Percentiles rank a stretch among this genome's conserved stretches.
Evolutionary conservation across 2,329 filamentous ascomycete genomes (phyloP).

Genomic region (Ceratocystis eucalypticola): DNA sequence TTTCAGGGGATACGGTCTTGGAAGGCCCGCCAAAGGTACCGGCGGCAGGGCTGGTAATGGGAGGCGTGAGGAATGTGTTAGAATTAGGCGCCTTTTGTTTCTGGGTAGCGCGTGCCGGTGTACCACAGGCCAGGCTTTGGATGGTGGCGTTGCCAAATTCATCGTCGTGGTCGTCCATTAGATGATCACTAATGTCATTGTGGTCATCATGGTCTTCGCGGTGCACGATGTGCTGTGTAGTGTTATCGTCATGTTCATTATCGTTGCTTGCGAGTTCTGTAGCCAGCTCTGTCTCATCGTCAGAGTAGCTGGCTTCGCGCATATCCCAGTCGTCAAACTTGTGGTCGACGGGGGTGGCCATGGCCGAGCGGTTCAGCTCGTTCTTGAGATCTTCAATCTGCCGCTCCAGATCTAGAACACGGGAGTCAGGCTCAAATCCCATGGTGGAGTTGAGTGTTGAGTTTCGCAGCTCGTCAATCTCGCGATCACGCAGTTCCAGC

Average conservation of each 20-base stretch:
- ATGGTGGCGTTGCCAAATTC: slow-evolving; percentile 38
- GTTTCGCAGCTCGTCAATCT: slow-evolving; percentile 40
- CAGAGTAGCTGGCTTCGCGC: slow-evolving; percentile 2
- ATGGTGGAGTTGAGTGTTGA: slow-evolving; percentile 38
- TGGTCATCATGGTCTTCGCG: slow-evolving; percentile 25
- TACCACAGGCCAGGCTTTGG: slow-evolving; percentile 38
- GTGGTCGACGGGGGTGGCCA: slow-evolving; percentile 14
- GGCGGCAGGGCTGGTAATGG: slow-evolving; percentile 37
- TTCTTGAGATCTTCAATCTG: slow-evolving; percentile 29
- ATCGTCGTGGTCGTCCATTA: slow-evolving; percentile 25
- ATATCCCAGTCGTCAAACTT: slow-evolving; percentile 13
- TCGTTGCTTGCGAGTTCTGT: slow-evolving; percentile 9
- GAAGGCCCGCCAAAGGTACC: slow-evolving; percentile 16
- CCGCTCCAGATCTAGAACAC: slow-evolving; percentile 31
- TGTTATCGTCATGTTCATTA: slow-evolving; percentile 20
- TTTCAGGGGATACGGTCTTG: background rate
- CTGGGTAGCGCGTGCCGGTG: slow-evolving; percentile 31
- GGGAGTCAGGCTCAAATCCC: slow-evolving; percentile 22
- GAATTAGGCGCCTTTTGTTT: background rate
- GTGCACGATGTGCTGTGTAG: slow-evolving; percentile 21
- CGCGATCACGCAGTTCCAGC: slow-evolving; percentile 37
- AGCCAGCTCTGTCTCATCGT: slow-evolving; percentile 13
- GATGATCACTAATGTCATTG: slow-evolving; percentile 24
- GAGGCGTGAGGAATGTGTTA: slow-evolving; percentile 41
- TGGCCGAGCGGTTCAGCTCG: slow-evolving; percentile 24